phyloP scores from a whole-genome alignment of 2,329 filamentous ascomycete species.

The Penicillium hesseltinei region DNA sequence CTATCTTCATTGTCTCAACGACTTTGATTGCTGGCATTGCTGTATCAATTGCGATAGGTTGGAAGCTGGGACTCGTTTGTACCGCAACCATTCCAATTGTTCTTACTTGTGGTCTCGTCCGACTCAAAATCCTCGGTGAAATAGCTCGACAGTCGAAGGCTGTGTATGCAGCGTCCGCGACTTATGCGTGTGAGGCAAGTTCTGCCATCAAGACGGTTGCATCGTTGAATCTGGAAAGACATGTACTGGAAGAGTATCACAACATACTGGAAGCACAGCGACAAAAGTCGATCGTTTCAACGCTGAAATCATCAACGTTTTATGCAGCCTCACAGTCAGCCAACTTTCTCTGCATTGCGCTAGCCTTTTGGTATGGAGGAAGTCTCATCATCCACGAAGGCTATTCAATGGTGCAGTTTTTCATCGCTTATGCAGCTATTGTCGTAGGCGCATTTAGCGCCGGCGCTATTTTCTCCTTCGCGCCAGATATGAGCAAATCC shows the following conservation, averaged over 20 bases:
- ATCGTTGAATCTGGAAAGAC: constrained; percentile 78
- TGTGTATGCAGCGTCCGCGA: constrained; percentile 76
- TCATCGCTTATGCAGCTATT: constrained; percentile 46
- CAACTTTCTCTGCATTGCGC: constrained; percentile 17
- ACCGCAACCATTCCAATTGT: constrained; percentile 74
- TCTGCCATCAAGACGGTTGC: constrained; percentile 57
- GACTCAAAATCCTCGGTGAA: not conserved
- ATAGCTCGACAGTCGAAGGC: constrained; percentile 57
- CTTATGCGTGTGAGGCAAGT: constrained; percentile 74
- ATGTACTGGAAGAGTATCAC: constrained; percentile 72
- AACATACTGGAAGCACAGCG: constrained; percentile 65
- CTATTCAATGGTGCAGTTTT: constrained; percentile 38
- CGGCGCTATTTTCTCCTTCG: constrained; percentile 31
- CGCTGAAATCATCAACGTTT: constrained; percentile 27
- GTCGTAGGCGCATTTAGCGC: constrained; percentile 36
- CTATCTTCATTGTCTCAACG: constrained; percentile 73
- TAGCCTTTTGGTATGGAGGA: constrained; percentile 66
- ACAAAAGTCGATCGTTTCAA: constrained; percentile 64
- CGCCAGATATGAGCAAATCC: constrained; percentile 24
- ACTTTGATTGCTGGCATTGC: constrained; percentile 73
- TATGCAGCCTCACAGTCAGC: constrained; percentile 30
- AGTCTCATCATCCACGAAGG: constrained; percentile 54
- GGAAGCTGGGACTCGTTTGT: constrained; percentile 87
- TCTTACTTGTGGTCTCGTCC: constrained; percentile 61
- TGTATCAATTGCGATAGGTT: constrained; percentile 71